Base-by-base conservation (phyloP, 805 yeast genomes). In the Barnettozyma sucrosica region DNA sequence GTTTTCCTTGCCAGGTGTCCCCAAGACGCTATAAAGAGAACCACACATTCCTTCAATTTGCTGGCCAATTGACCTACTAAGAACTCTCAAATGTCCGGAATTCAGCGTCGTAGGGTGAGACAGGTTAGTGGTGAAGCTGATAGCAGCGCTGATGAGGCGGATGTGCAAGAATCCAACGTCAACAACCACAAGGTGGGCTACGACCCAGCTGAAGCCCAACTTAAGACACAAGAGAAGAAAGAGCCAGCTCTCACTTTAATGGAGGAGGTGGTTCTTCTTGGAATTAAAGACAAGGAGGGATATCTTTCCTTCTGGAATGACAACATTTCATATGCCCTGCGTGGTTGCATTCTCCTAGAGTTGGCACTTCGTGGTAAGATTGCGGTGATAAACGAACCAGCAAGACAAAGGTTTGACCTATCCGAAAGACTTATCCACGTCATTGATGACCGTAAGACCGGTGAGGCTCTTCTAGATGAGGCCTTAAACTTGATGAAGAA, bases 281-380 rank as follows among this genome's bases (percentile, higher is more conserved):
- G 99, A 5, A 75, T 93, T 55, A 90, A 92, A 62, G 98, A 93
- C 67, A 85, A 86, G 58, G 98, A 93, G 67, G 99, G 99, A 11
- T 89, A 92, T 66, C 73, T 93, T 40, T 89, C 97, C 25, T 93
- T 93, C 68, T 93, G 99, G 99, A 93, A 93, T 64, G 99, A 93
- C 67, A 90, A 89, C 67, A 90, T 93, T 46, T 89, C 97, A 21
- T 93, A 93, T 69, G 96, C 97, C 1, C 75, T 93, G 50, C 81
- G 99, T 59, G 99, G 99, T 11, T 85, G 97, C 64, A 92, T 93
- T 50, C 62, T 93, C 46, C 76, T 93, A 64, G 99, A 93, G 67
- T 75, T 93, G 66, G 96, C 97, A 3, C 79, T 93, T 59, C 79
- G 97, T 56, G 90, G 89, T 50, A 86, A 87, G 62, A 88, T 93